Percentiles rank a stretch among this genome's conserved stretches.
phyloP scores from a whole-genome alignment of 2,329 filamentous ascomycete species.

The Achaetomium macrosporum region DNA sequence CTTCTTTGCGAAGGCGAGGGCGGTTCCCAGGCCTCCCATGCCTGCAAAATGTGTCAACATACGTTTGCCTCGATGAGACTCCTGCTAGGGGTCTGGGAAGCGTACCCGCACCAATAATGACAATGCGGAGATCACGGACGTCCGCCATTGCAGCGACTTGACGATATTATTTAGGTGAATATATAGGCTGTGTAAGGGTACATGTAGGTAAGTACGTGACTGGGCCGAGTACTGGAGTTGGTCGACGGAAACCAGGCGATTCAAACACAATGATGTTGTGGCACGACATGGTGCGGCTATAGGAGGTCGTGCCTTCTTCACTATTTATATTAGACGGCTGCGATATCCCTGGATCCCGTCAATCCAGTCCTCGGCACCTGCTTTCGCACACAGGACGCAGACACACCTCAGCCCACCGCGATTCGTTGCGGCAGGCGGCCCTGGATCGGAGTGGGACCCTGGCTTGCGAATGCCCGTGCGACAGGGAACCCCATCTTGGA shows the following conservation, averaged over 20 bases:
- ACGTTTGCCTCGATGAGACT: background rate
- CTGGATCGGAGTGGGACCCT: background rate
- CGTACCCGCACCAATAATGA: constrained; percentile 31
- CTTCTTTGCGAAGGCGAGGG: constrained; percentile 67
- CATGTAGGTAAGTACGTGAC: background rate
- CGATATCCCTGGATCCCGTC: constrained; percentile 9
- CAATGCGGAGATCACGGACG: constrained; percentile 28
- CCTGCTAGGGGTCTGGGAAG: background rate
- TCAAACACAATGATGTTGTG: background rate
- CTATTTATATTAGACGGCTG: constrained; percentile 8
- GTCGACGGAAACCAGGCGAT: background rate
- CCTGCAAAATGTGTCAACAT: constrained; percentile 39
- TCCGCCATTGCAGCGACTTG: constrained; percentile 22
- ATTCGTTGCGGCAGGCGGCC: constrained; percentile 6
- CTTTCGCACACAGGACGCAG: background rate
- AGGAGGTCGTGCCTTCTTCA: constrained; percentile 1
- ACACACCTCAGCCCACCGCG: background rate
- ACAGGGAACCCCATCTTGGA: background rate
- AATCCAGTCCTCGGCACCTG: constrained; percentile 20
- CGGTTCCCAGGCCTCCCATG: constrained; percentile 71
- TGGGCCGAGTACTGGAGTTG: background rate
- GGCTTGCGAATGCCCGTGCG: background rate
- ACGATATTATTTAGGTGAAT: background rate
- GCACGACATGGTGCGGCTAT: background rate
- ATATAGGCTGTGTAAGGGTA: background rate